phyloP scores from a whole-genome alignment of 2,329 filamentous ascomycete genomes.

The Orbilia quercus region DNA sequence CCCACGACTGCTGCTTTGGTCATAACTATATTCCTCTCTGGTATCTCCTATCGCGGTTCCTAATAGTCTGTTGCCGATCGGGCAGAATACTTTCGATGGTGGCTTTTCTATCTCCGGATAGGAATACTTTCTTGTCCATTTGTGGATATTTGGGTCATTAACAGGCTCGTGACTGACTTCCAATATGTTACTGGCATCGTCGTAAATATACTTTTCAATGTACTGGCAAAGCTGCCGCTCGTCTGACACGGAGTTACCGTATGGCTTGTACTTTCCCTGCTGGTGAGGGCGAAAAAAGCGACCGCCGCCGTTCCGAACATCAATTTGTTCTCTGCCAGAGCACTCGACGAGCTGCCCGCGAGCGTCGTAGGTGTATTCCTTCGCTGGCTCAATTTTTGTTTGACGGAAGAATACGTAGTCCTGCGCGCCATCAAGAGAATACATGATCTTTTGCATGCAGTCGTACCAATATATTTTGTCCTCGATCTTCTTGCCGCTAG shows the following conservation, averaged over 20 bases:
- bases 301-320: neutral
- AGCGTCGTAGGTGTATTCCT: constrained; percentile 20
- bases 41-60: neutral
- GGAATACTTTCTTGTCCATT: constrained; percentile 12
- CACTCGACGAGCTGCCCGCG: constrained; percentile 11
- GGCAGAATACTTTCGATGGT: no score
- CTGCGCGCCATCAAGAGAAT: constrained; percentile 56
- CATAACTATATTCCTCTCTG: constrained; percentile 13
- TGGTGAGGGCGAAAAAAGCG: no score
- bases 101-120: neutral
- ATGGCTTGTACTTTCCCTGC: neutral
- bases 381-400: constrained; percentile 36
- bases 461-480: constrained; percentile 58
- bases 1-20: constrained; percentile 9
- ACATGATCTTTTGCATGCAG: constrained; percentile 41
- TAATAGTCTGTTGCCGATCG: neutral
- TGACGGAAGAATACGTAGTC: constrained; percentile 58
- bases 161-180: neutral
- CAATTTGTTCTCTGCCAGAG: constrained; percentile 16
- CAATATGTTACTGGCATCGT: constrained; percentile 16
- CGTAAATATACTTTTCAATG: constrained; percentile 20
- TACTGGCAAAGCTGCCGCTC: constrained; percentile 4
- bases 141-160: neutral
- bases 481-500: constrained; percentile 34
- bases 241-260: neutral